Percentiles rank a stretch among this genome's conserved stretches.
Conservation (phyloP, 1,284 basidiomycete genomes). For the Jaminaea rosea region DNA sequence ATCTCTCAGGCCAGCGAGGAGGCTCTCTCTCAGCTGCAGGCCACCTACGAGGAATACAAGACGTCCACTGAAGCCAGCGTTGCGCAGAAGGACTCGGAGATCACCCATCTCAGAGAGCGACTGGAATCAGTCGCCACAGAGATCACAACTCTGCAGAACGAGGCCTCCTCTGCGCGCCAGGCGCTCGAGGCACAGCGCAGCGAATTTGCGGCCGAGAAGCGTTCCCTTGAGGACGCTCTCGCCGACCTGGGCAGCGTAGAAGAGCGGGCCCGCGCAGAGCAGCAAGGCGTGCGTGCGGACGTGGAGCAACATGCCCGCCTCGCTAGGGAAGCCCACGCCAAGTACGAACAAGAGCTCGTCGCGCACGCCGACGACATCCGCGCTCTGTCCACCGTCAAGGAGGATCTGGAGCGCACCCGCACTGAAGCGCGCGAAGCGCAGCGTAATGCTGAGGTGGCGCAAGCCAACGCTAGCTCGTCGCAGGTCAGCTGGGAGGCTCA, state of each 20-base stretch:
- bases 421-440: constrained; percentile 58
- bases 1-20: constrained; percentile 72
- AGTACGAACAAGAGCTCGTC: constrained; percentile 69
- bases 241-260: constrained; percentile 37
- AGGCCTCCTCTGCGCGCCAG: constrained; percentile 58
- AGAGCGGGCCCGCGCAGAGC: constrained; percentile 52
- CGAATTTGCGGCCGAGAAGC: constrained; percentile 60
- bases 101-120: constrained; percentile 59
- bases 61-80: constrained; percentile 12
- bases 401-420: constrained; percentile 59
- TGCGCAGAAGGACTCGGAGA: constrained; percentile 61
- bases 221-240: constrained; percentile 39
- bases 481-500: constrained; percentile 72
- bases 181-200: constrained; percentile 55
- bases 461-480: constrained; percentile 61
- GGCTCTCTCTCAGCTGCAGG: constrained; percentile 62
- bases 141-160: constrained; percentile 53
- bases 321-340: constrained; percentile 70
- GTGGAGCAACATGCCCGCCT: constrained; percentile 57
- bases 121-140: constrained; percentile 57
- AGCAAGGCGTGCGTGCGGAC: constrained; percentile 49
- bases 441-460: constrained; percentile 63
- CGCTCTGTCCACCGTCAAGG: constrained; percentile 7
- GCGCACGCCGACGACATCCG: constrained; percentile 68
- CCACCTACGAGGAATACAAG: constrained; percentile 66